phyloP scores from a whole-genome alignment of 73 alveolate genomes.

The Effrenium voratum region DNA sequence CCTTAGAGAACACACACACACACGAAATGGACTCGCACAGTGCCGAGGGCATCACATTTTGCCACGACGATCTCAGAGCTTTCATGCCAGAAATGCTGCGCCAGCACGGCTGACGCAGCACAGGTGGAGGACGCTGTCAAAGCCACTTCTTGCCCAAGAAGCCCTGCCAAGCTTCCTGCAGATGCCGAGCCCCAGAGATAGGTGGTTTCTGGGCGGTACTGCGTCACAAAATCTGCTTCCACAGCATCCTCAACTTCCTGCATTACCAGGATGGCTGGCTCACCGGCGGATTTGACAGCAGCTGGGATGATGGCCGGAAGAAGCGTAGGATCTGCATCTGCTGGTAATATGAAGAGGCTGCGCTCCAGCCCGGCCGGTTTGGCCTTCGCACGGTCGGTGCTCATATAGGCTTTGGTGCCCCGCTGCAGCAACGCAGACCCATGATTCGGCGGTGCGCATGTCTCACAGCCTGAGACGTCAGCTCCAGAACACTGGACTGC shows the following conservation, averaged over 20 bases:
- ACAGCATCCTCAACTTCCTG: conserved; percentile 1
- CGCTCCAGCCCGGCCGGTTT: conserved; percentile 37
- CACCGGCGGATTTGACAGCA: conserved; percentile 20
- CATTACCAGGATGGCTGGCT: conserved; percentile 51
- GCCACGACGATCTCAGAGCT: conserved; percentile 40
- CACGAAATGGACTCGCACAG: no score
- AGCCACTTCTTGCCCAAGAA: neutral
- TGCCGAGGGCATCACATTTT: no score
- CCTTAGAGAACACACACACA: no score
- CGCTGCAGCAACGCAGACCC: no score
- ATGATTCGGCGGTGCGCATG: no score
- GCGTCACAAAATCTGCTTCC: neutral
- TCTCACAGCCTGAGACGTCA: no score
- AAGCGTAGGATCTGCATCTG: conserved; percentile 15
- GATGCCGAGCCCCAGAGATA: neutral
- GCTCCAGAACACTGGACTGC: no score
- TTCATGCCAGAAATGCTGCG: conserved; percentile 10
- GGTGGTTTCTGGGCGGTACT: conserved; percentile 24
- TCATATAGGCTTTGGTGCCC: no score
- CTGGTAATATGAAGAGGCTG: conserved; percentile 17
- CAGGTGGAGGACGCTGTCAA: conserved; percentile 1
- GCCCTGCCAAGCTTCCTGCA: neutral
- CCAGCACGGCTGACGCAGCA: conserved; percentile 10
- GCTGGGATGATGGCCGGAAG: conserved; percentile 44
- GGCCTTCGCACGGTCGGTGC: no score